Conservation (phyloP, 139 green algal species). For the Marvania coccoides region DNA sequence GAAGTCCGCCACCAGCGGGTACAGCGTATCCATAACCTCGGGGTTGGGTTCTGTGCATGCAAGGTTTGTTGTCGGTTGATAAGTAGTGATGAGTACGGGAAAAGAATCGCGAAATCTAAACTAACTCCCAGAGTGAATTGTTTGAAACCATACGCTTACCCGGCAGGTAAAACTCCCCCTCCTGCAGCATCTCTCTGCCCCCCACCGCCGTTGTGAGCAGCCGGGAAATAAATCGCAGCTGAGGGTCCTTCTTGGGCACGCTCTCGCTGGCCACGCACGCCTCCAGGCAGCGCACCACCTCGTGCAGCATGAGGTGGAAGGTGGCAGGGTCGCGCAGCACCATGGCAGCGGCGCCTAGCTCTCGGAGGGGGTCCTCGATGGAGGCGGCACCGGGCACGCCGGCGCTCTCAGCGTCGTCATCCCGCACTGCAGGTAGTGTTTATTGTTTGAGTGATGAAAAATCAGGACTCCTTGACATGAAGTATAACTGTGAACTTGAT, state of each 20-base stretch:
- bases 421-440: no score
- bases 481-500: no score
- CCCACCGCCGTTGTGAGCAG: slow-evolving; percentile 46
- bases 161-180: slow-evolving; percentile 20
- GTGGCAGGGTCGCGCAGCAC: slow-evolving; percentile 62
- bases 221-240: slow-evolving; percentile 52
- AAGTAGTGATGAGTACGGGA: no score
- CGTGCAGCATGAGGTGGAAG: slow-evolving; percentile 58
- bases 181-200: slow-evolving; percentile 19
- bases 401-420: slow-evolving; percentile 27
- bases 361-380: slow-evolving; percentile 31
- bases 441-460: no score
- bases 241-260: slow-evolving; percentile 32
- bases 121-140: no score
- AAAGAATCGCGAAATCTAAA: no score
- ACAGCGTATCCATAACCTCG: slow-evolving; percentile 38
- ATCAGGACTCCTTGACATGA: no score
- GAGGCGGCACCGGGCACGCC: slow-evolving; percentile 11
- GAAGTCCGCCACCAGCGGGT: slow-evolving; percentile 27
- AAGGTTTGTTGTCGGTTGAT: no score
- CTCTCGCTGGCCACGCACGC: slow-evolving; percentile 20
- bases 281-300: slow-evolving; percentile 36
- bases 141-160: background rate
- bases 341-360: slow-evolving; percentile 61
- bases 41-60: slow-evolving; percentile 3